phyloP scores from a whole-genome alignment of 2,329 filamentous ascomycete genomes.

The Incumbomyces lentus region DNA sequence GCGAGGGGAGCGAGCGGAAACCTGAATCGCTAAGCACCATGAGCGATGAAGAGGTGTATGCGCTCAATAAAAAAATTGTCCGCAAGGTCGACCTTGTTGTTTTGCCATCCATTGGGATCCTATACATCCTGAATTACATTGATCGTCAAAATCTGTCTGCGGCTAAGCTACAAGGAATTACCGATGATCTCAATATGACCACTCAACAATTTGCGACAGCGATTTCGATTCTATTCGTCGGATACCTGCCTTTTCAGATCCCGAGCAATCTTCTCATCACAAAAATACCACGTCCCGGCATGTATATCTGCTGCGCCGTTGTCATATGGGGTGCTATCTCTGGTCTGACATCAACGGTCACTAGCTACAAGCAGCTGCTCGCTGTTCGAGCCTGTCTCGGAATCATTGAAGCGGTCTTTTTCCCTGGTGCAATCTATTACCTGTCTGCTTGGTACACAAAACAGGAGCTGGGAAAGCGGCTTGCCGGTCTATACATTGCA shows the following conservation, averaged over 20 bases:
- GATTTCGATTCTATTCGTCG: conserved; percentile 42
- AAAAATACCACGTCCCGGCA: conserved; percentile 32
- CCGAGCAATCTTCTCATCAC: conserved; percentile 26
- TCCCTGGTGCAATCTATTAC: conserved; percentile 45
- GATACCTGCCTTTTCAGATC: conserved; percentile 52
- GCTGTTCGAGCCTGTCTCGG: conserved; percentile 33
- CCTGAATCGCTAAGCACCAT: not conserved
- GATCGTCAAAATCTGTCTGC: conserved; percentile 51
- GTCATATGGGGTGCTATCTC: conserved; percentile 28
- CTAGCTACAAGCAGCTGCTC: conserved; percentile 33
- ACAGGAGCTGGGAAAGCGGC: conserved; percentile 35
- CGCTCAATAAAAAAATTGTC: conserved; percentile 34
- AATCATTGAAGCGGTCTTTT: conserved; percentile 36
- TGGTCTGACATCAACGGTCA: conserved; percentile 26
- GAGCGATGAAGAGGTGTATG: not conserved
- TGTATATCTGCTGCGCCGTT: conserved; percentile 34
- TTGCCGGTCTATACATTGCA: conserved; percentile 34
- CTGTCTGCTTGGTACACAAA: conserved; percentile 34
- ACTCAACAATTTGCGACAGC: conserved; percentile 26
- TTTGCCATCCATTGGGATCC: conserved; percentile 59
- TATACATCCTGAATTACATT: conserved; percentile 61
- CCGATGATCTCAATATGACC: conserved; percentile 32
- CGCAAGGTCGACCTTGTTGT: conserved; percentile 61
- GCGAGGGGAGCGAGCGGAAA: not conserved
- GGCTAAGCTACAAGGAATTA: conserved; percentile 43